A percentile compares a stretch with the other conserved stretches of the same genome.
phyloP scores from a whole-genome alignment of 2,329 filamentous ascomycete genomes.

The Arthrobotrys entomopaga region DNA sequence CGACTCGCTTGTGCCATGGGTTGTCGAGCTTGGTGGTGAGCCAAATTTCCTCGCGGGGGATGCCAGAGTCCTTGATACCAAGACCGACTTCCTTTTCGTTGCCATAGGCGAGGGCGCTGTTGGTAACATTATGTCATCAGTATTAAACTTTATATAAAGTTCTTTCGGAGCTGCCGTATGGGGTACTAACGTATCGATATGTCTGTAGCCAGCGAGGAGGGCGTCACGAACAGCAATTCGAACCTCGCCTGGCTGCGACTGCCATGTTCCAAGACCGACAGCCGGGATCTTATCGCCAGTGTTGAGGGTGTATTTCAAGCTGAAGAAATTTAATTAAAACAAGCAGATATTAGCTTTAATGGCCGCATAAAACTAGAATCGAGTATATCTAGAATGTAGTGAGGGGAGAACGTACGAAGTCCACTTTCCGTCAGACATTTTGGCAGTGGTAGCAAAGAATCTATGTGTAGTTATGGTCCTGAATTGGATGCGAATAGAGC shows the following conservation, averaged over 20 bases:
- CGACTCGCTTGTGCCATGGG: conserved; percentile 77
- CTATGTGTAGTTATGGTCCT: conserved; percentile 19
- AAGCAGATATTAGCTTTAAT: conserved; percentile 14
- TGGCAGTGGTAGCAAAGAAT: conserved; percentile 35
- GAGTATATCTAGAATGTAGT: background rate
- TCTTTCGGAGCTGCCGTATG: background rate
- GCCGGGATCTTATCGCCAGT: conserved; percentile 81
- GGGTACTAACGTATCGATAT: conserved; percentile 72
- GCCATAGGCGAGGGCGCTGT: conserved; percentile 75
- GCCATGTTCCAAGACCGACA: conserved; percentile 82
- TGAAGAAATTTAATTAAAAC: conserved; percentile 60
- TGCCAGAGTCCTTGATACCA: conserved; percentile 72
- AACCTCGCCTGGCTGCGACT: conserved; percentile 76
- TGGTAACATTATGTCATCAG: conserved; percentile 27
- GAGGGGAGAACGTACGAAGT: conserved; percentile 44
- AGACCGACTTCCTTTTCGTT: conserved; percentile 77
- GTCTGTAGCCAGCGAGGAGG: conserved; percentile 75
- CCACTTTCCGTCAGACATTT: conserved; percentile 55
- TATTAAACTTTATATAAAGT: too few relatives aligned
- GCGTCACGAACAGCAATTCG: conserved; percentile 76
- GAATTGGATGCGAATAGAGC: conserved; percentile 27
- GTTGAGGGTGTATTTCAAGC: conserved; percentile 71
- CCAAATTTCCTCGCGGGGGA: conserved; percentile 75
- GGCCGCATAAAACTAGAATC: background rate
- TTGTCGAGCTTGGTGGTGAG: conserved; percentile 86